Evolutionary conservation across 2,329 filamentous ascomycete species (phyloP).

Genomic region (Seiridium cupressi): DNA sequence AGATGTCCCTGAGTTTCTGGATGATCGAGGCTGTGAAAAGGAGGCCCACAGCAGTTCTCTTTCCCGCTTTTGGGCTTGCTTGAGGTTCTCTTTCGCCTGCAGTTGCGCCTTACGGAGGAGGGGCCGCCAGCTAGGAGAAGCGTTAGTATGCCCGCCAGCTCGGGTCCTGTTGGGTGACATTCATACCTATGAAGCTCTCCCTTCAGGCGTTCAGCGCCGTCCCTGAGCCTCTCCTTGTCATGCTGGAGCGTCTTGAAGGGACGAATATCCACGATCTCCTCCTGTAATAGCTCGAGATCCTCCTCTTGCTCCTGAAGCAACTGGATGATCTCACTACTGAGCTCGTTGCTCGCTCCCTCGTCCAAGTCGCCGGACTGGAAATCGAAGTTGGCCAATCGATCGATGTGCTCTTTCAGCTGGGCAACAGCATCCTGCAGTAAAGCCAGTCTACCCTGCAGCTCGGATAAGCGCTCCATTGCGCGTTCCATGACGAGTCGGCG

Average conservation of each 20-base stretch:
- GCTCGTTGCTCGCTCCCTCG: conserved; percentile 62
- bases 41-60: conserved; percentile 72
- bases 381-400: conserved; percentile 55
- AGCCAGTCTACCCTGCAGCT: conserved; percentile 58
- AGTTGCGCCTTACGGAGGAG: conserved; percentile 82
- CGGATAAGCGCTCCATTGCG: conserved; percentile 48
- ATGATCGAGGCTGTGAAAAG: conserved; percentile 45
- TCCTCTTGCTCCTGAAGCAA: conserved; percentile 76
- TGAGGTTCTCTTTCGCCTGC: conserved; percentile 71
- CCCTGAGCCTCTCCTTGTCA: conserved; percentile 64
- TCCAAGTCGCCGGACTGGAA: conserved; percentile 58
- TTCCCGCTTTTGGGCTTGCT: conserved; percentile 72
- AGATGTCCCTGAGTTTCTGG: conserved; percentile 22
- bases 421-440: conserved; percentile 60
- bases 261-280: conserved; percentile 73
- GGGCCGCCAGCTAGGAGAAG: conserved; percentile 46
- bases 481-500: not conserved
- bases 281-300: conserved; percentile 75
- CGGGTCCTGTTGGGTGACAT: no score
- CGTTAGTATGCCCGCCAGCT: not conserved
- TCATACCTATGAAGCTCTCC: conserved; percentile 69
- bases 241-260: conserved; percentile 51
- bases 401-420: conserved; percentile 58
- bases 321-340: conserved; percentile 78
- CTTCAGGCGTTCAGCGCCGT: conserved; percentile 64